A percentile compares a stretch with the other conserved stretches of the same genome.
Conservation (phyloP, 441 rosid genomes). For the Daphne laureola region DNA sequence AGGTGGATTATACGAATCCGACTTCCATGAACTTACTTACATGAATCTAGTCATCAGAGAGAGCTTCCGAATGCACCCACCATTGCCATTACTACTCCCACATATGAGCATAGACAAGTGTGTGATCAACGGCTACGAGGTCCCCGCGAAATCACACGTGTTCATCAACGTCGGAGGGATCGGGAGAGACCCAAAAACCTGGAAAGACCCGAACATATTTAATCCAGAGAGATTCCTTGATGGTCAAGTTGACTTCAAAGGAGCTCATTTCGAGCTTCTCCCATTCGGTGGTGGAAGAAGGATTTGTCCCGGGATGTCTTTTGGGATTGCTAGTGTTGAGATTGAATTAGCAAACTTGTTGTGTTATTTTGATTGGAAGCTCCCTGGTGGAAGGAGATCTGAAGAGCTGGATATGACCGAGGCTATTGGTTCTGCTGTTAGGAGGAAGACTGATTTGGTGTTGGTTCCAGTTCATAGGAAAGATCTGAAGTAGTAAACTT, state of each 20-base stretch:
- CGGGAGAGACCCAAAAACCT: slow-evolving; percentile 6
- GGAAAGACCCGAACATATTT: slow-evolving; percentile 12
- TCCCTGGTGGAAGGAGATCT: slow-evolving; percentile 9
- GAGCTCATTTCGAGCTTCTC: slow-evolving; percentile 10
- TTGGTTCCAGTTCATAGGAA: slow-evolving; percentile 4
- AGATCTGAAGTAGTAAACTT: no score
- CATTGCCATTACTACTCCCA: slow-evolving; percentile 6
- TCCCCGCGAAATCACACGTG: slow-evolving; percentile 7
- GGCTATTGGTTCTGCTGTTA: slow-evolving; percentile 1
- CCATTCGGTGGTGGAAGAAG: slow-evolving; percentile 14
- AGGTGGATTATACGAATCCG: slow-evolving; percentile 3
- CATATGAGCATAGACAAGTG: neutral
- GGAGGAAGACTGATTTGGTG: slow-evolving; percentile 5
- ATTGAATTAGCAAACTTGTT: slow-evolving; percentile 10
- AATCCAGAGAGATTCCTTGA: slow-evolving; percentile 10
- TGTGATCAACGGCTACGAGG: slow-evolving; percentile 9
- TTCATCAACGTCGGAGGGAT: slow-evolving; percentile 6
- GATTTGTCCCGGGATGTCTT: slow-evolving; percentile 13
- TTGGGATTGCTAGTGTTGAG: slow-evolving; percentile 13
- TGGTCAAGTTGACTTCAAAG: slow-evolving; percentile 8
- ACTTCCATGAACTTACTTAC: slow-evolving; percentile 1
- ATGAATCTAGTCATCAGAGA: slow-evolving; percentile 13
- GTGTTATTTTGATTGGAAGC: slow-evolving; percentile 11
- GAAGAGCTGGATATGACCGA: slow-evolving; percentile 13
- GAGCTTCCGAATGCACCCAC: slow-evolving; percentile 16